Base-by-base conservation (phyloP, 352 stramenopile genomes). In the Globisporangium middletonii region DNA sequence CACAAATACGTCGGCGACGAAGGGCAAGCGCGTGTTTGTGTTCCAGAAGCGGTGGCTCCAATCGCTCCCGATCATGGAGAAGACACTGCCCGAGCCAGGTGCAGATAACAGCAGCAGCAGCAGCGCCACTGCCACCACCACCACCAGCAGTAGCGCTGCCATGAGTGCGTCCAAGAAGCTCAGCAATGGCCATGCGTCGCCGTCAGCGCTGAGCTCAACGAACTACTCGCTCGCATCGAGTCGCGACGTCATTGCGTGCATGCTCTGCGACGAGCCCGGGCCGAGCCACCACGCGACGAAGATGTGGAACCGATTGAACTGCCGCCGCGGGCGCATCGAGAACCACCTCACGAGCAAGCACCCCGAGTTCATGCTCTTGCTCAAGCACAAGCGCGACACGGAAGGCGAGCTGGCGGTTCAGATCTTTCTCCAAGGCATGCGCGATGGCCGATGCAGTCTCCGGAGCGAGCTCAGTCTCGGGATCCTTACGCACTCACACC, bases 1-100 rank as follows among this genome's bases (percentile, higher is more conserved):
- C 23, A 26, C 42, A 3, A 52, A 35, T 2, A 2, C 45, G 12
- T 33, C 43, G 18, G 54, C 26, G 3, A 50, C n/a, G 37, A 69
- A 62, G 38, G 73, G 79, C 56, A 91, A 91, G 60, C 81, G 81
- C 46, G 70, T 91, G 45, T 91, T 91, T 59, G 85, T 79, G 50
- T 91, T 91, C 64, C 81, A 91, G 62, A 88, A 87, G 64, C 69
- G 81, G 19, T 91, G 81, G 81, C 62, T 89, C 46, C 77, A 89
- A 58, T 77, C 81, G 55, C 73, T 91, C n/a, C 81, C 81, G 30
- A 91, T 91, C 55, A 75, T 87, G 43, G 79, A 91, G 68, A 83
- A 80, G 30, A 68, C 72, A n/a, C 58, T 89, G 2, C 61, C 73
- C 0, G 75, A 79, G n/a, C 41, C 41, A n/a, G 15, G 4, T 19